Conservation (phyloP, 1,284 basidiomycete species). For the Cutaneotrichosporon cavernicola region DNA sequence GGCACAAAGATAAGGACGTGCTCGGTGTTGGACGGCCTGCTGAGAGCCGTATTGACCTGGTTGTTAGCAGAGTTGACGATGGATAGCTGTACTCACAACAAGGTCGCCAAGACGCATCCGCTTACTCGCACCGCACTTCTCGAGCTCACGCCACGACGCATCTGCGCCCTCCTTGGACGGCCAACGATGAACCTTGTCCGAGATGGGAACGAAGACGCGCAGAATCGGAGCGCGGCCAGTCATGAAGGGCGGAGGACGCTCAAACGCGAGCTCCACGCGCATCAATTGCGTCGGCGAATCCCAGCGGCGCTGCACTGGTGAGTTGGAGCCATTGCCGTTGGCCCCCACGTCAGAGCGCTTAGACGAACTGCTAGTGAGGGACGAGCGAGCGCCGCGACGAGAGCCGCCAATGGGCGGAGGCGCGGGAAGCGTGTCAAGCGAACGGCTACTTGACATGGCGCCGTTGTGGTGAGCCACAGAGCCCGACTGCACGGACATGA, state of each 20-base stretch:
- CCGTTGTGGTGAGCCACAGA: slow-evolving; percentile 20
- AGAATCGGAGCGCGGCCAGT: slow-evolving; percentile 49
- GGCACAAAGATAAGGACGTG: slow-evolving; percentile 49
- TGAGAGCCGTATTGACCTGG: slow-evolving; percentile 47
- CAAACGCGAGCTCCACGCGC: slow-evolving; percentile 47
- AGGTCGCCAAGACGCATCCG: slow-evolving; percentile 50
- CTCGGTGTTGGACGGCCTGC: slow-evolving; percentile 39
- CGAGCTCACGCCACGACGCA: slow-evolving; percentile 45
- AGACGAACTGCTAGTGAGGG: slow-evolving; percentile 34
- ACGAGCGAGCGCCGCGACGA: slow-evolving; percentile 26
- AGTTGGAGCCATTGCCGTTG: slow-evolving; percentile 14
- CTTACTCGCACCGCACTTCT: slow-evolving; percentile 49
- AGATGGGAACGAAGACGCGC: slow-evolving; percentile 50
- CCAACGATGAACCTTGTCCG: slow-evolving; percentile 43
- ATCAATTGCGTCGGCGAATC: slow-evolving; percentile 23
- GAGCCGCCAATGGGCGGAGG: slow-evolving; percentile 32
- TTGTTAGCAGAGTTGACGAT: slow-evolving; percentile 15
- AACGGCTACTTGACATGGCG: slow-evolving; percentile 14
- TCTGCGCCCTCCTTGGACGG: slow-evolving; percentile 50
- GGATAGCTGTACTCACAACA: slow-evolving; percentile 33
- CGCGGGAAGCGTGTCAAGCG: slow-evolving; percentile 23
- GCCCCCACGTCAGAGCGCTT: slow-evolving; percentile 31
- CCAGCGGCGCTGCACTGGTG: slow-evolving; percentile 27
- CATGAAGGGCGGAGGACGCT: slow-evolving; percentile 47
- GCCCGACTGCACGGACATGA: slow-evolving; percentile 45